Percentiles rank a stretch among this genome's conserved stretches.
Conservation (phyloP, 1,139 yeast species). For the Eremothecium cymbalariae region DNA sequence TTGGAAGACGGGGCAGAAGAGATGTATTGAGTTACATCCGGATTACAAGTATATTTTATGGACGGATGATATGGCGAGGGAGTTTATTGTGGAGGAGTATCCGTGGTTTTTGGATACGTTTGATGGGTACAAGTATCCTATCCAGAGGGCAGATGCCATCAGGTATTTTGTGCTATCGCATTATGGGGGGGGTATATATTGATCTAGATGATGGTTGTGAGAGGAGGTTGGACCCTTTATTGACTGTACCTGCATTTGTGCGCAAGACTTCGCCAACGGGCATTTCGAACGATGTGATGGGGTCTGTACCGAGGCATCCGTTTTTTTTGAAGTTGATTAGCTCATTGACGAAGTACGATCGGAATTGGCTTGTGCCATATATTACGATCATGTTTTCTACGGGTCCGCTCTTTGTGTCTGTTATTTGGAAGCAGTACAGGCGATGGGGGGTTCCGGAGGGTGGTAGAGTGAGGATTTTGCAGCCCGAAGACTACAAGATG, state of each 20-base stretch:
- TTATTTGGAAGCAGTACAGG: conserved; percentile 80
- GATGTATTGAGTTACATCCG: conserved; percentile 70
- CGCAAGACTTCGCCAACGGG: conserved; percentile 88
- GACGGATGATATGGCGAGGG: conserved; percentile 82
- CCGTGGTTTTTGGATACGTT: conserved; percentile 81
- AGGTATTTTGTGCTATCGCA: conserved; percentile 76
- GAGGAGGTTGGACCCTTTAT: conserved; percentile 66
- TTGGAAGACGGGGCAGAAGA: conserved; percentile 73
- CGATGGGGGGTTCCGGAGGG: conserved; percentile 66
- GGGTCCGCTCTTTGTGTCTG: conserved; percentile 82
- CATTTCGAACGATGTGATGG: conserved; percentile 89
- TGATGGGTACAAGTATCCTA: conserved; percentile 71
- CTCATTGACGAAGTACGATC: conserved; percentile 52
- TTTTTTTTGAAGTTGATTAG: conserved; percentile 68
- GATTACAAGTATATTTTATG: conserved; percentile 82
- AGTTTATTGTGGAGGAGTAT: conserved; percentile 67
- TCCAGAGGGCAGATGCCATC: conserved; percentile 88
- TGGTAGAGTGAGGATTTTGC: conserved; percentile 55
- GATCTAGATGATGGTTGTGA: conserved; percentile 88
- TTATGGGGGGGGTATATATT: conserved; percentile 83
- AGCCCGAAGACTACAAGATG: conserved; percentile 64
- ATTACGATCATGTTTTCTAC: conserved; percentile 90
- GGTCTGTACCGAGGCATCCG: conserved; percentile 79
- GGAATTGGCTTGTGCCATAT: conserved; percentile 76
- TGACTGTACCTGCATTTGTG: conserved; percentile 76